phyloP scores from a whole-genome alignment of 257 asterid genomes.

The Mentha longifolia region DNA sequence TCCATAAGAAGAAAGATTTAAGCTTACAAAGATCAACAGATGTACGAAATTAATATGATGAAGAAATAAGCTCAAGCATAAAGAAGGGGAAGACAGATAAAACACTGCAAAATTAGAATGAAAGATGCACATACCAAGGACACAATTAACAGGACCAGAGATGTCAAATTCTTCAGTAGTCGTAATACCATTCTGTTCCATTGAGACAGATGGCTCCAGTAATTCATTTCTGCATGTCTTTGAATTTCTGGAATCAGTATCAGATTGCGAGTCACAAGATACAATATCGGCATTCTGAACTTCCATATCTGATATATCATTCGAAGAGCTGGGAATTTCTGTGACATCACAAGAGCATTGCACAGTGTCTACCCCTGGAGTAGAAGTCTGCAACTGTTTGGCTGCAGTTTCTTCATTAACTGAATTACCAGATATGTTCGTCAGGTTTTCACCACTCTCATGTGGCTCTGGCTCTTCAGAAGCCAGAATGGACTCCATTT shows the following conservation, averaged over 20 bases:
- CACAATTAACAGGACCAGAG: conserved; percentile 45
- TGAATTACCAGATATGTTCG: conserved; percentile 35
- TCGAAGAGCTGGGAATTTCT: conserved; percentile 54
- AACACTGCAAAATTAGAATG: conserved; percentile 16
- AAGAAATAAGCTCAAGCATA: conserved; percentile 17
- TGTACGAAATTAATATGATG: background rate
- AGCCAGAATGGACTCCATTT: conserved; percentile 37
- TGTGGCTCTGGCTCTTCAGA: conserved; percentile 51
- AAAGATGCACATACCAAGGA: conserved; percentile 56
- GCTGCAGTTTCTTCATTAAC: conserved; percentile 43
- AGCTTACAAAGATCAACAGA: background rate
- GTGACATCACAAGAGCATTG: conserved; percentile 37
- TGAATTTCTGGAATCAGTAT: conserved; percentile 60
- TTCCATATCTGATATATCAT: conserved; percentile 61
- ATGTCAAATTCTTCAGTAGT: conserved; percentile 48
- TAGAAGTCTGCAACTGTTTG: conserved; percentile 39
- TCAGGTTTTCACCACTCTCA: conserved; percentile 44
- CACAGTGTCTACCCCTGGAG: conserved; percentile 49
- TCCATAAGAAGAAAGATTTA: conserved; percentile 2
- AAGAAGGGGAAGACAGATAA: conserved; percentile 15
- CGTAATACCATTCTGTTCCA: conserved; percentile 35
- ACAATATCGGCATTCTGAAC: conserved; percentile 52
- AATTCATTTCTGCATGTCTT: conserved; percentile 55
- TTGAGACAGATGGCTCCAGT: conserved; percentile 46
- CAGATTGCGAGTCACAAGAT: conserved; percentile 62